Conservation (phyloP, 2,329 filamentous ascomycete species). For the Aureobasidium melanogenum region DNA sequence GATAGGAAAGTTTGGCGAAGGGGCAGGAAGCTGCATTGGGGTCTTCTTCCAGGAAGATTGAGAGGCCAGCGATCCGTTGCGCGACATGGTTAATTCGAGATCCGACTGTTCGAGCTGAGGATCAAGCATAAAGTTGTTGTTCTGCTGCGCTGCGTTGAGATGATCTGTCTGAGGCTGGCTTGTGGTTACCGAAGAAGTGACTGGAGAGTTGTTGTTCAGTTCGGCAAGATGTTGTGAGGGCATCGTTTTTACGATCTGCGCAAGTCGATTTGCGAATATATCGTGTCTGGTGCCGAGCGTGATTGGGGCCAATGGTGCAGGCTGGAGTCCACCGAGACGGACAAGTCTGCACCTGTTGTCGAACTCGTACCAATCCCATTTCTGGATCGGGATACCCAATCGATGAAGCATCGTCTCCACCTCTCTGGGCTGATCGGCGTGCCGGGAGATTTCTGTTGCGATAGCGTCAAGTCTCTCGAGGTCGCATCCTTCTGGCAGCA, state of each 20-base stretch:
- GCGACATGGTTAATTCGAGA: neutral
- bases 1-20: neutral
- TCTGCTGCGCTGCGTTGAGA: neutral
- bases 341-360: neutral
- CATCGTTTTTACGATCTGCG: neutral
- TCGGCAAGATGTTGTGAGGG: neutral
- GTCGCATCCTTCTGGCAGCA: neutral
- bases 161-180: neutral
- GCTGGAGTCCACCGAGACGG: neutral
- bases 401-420: neutral
- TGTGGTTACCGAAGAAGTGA: neutral
- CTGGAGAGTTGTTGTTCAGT: neutral
- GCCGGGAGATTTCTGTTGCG: neutral
- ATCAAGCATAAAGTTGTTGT: neutral
- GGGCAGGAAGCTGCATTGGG: neutral
- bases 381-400: neutral
- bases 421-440: neutral
- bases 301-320: too few species aligned
- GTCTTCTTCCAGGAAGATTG: neutral
- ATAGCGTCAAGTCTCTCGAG: neutral
- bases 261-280: neutral
- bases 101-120: neutral
- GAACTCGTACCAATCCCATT: neutral
- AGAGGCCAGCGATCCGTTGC: neutral
- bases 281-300: neutral